phyloP scores from a whole-genome alignment of 2,329 filamentous ascomycete genomes.

The Epichloe baconii region DNA sequence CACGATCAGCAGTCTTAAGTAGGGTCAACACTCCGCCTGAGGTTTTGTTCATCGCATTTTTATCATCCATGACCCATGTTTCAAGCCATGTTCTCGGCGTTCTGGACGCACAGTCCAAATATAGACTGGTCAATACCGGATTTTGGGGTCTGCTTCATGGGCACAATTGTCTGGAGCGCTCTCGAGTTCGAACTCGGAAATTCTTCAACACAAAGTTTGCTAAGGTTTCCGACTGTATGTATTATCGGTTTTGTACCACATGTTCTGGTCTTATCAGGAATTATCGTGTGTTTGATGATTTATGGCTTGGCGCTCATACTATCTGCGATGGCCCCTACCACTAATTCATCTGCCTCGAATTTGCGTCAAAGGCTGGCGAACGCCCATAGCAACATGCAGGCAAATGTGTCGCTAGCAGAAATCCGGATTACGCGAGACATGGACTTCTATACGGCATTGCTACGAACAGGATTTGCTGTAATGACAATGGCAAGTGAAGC shows the following conservation, averaged over 20 bases:
- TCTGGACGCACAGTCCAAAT: conserved; percentile 63
- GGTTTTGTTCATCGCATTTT: conserved; percentile 69
- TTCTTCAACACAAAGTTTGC: conserved; percentile 47
- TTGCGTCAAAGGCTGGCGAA: conserved; percentile 49
- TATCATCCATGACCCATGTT: conserved; percentile 83
- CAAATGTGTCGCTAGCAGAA: conserved; percentile 71
- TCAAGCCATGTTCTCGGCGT: conserved; percentile 75
- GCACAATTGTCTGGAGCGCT: conserved; percentile 67
- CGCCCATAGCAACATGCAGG: conserved; percentile 84
- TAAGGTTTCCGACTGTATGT: conserved; percentile 86
- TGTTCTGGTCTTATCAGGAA: conserved; percentile 72
- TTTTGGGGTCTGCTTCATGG: conserved; percentile 90
- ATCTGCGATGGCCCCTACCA: conserved; percentile 39
- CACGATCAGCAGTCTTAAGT: conserved; percentile 55
- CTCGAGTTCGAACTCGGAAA: conserved; percentile 48
- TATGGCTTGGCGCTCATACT: conserved; percentile 66
- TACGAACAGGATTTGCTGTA: conserved; percentile 76
- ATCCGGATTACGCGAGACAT: conserved; percentile 74
- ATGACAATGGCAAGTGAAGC: conserved; percentile 91
- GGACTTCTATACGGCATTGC: conserved; percentile 86
- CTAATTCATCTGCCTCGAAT: conserved; percentile 19
- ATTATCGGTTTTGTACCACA: conserved; percentile 93
- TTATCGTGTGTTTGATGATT: conserved; percentile 60
- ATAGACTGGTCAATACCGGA: conserved; percentile 73
- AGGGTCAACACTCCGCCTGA: conserved; percentile 83